Conservation (phyloP, 306 rosid species). For the Vigna angularis region DNA sequence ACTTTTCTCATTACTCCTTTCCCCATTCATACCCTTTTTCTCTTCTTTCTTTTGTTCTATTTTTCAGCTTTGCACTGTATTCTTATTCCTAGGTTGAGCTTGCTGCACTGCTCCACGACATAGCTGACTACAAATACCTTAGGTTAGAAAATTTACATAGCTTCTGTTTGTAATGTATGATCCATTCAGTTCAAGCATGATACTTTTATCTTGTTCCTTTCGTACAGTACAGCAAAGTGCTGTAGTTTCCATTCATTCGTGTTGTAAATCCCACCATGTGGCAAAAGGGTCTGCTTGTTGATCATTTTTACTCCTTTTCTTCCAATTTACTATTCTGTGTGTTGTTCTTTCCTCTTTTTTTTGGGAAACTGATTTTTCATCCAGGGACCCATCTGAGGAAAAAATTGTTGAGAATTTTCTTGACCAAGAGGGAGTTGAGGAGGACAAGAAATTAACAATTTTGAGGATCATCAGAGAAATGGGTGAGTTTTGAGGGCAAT, state of each 20-base stretch:
- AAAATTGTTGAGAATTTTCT: slow-evolving; percentile 77
- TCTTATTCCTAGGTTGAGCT: slow-evolving; percentile 72
- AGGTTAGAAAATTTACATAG: slow-evolving; percentile 53
- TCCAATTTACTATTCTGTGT: not conserved
- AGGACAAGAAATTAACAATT: slow-evolving; percentile 59
- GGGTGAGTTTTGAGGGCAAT: slow-evolving; percentile 62
- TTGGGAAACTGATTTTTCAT: slow-evolving; percentile 28
- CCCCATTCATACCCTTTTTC: not conserved
- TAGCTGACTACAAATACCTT: slow-evolving; percentile 86
- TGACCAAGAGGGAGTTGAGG: slow-evolving; percentile 69
- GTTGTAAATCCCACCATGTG: too few species aligned
- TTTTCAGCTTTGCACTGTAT: not conserved
- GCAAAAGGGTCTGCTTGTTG: not conserved
- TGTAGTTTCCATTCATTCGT: not conserved
- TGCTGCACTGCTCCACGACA: slow-evolving; percentile 92
- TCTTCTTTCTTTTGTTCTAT: not conserved
- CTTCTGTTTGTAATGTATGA: not conserved
- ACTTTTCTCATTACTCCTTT: not conserved
- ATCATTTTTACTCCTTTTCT: too few species aligned
- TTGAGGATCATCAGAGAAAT: slow-evolving; percentile 71
- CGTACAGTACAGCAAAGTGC: too few species aligned
- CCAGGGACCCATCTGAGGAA: slow-evolving; percentile 79
- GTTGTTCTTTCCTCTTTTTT: not conserved
- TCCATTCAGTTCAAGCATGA: not conserved
- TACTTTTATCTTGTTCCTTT: not conserved